These are phyloP conservation scores for Verticillium klebahnii DNA, from an alignment of 2,329 filamentous ascomycete species.

Conservation along the genomic window DNA sequence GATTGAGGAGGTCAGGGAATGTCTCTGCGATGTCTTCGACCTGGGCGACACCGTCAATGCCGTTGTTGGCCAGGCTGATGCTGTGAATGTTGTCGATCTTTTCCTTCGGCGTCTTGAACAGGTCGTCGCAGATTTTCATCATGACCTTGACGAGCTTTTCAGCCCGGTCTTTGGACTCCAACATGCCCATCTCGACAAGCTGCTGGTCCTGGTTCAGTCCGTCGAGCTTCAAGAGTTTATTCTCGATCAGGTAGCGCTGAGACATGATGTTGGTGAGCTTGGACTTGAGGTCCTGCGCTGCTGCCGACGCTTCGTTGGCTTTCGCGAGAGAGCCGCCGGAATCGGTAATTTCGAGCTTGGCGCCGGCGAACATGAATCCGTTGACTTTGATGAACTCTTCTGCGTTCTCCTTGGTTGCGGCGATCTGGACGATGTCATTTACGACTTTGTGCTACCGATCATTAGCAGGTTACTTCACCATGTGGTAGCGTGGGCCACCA, in stretches of 20 bases:
- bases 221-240: slow-evolving; percentile 81
- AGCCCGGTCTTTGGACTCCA: slow-evolving; percentile 64
- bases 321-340: slow-evolving; percentile 37
- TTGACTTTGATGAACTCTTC: slow-evolving; percentile 64
- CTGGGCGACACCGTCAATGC: slow-evolving; percentile 64
- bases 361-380: slow-evolving; percentile 63
- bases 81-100: slow-evolving; percentile 77
- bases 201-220: slow-evolving; percentile 67
- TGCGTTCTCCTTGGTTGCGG: slow-evolving; percentile 59
- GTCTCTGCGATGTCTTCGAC: slow-evolving; percentile 73
- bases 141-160: slow-evolving; percentile 89
- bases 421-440: slow-evolving; percentile 66
- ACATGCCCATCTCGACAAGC: slow-evolving; percentile 70
- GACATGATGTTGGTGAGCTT: slow-evolving; percentile 68
- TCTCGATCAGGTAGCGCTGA: slow-evolving; percentile 64
- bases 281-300: slow-evolving; percentile 57
- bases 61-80: slow-evolving; percentile 77
- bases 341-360: slow-evolving; percentile 51
- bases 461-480: slow-evolving; percentile 57
- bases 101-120: slow-evolving; percentile 67
- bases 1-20: slow-evolving; percentile 80
- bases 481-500: slow-evolving; percentile 13
- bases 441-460: slow-evolving; percentile 63
- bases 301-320: slow-evolving; percentile 41
- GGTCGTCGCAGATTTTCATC: slow-evolving; percentile 77